phyloP scores from a whole-genome alignment of 495 filamentous ascomycete genomes.

The Penicillium arizonense region DNA sequence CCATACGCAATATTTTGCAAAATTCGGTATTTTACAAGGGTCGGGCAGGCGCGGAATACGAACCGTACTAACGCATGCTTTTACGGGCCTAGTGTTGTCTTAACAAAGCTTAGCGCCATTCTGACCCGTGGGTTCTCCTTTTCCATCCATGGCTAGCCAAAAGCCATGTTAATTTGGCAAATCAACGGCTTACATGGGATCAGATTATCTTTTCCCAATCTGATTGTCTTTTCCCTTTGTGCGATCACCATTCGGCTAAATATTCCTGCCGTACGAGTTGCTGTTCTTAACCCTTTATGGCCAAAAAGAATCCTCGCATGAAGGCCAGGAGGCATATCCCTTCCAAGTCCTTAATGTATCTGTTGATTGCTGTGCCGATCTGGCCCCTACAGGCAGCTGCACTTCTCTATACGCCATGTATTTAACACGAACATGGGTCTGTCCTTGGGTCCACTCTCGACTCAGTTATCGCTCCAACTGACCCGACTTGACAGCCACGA shows the following conservation, averaged over 20 bases:
- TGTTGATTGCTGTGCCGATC: background rate
- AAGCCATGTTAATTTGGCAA: background rate
- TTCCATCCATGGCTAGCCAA: background rate
- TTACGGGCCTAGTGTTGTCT: conserved; percentile 6
- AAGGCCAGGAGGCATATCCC: too few relatives aligned
- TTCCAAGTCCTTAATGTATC: background rate
- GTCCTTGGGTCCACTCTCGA: background rate
- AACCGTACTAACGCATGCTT: background rate
- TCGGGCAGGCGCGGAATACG: background rate
- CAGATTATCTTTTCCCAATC: conserved; percentile 5
- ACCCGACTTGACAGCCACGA: background rate
- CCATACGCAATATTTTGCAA: conserved; percentile 1
- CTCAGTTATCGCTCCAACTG: background rate
- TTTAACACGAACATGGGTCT: too few relatives aligned
- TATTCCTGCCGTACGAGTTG: background rate
- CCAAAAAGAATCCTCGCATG: background rate
- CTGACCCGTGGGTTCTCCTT: background rate
- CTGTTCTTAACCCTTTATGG: background rate
- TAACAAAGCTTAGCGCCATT: conserved; percentile 15
- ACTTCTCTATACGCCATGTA: background rate
- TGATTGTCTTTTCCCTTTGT: background rate
- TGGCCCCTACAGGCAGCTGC: background rate
- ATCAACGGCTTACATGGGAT: background rate
- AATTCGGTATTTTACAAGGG: background rate
- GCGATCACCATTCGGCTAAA: background rate